Percentiles rank a stretch among this genome's conserved stretches.
Conservation (phyloP, 345 rosid species). For the Geranium rotundifolium region DNA sequence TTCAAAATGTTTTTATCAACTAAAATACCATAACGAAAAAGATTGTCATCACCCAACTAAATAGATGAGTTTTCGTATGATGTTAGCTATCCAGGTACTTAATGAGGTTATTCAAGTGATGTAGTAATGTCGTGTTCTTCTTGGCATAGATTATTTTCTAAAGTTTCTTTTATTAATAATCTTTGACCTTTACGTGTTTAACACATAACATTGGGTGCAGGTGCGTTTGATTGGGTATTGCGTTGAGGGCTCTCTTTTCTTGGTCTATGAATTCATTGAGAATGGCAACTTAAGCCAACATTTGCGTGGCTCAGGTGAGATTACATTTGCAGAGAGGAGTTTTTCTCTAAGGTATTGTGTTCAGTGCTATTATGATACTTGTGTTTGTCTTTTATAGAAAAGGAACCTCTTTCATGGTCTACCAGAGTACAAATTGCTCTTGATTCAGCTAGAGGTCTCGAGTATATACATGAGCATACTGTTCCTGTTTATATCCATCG, state of each 20-base stretch:
- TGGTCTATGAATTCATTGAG: constrained; percentile 80
- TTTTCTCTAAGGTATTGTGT: constrained; percentile 4
- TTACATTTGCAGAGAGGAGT: neutral
- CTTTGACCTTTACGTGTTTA: neutral
- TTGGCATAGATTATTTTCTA: neutral
- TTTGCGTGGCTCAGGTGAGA: constrained; percentile 72
- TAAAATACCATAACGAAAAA: too few relatives aligned
- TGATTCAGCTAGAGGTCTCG: constrained; percentile 98
- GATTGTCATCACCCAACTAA: too few relatives aligned
- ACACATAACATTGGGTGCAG: constrained; percentile 19
- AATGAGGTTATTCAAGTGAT: too few relatives aligned
- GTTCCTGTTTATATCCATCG: constrained; percentile 95
- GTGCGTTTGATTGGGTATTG: constrained; percentile 92
- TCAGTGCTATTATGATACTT: constrained; percentile 10
- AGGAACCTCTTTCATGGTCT: constrained; percentile 73
- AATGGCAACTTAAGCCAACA: constrained; percentile 92
- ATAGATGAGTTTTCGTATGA: too few relatives aligned
- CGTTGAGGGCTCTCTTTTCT: constrained; percentile 83
- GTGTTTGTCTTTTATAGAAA: constrained; percentile 32
- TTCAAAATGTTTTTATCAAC: too few relatives aligned
- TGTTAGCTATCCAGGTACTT: too few relatives aligned
- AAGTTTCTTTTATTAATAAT: neutral
- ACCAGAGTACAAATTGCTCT: constrained; percentile 87
- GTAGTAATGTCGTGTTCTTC: neutral
- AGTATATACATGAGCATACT: constrained; percentile 93